Evolutionary conservation across 371 early-diverging fungal species (phyloP).

Genomic region (Mortierella sp.): DNA sequence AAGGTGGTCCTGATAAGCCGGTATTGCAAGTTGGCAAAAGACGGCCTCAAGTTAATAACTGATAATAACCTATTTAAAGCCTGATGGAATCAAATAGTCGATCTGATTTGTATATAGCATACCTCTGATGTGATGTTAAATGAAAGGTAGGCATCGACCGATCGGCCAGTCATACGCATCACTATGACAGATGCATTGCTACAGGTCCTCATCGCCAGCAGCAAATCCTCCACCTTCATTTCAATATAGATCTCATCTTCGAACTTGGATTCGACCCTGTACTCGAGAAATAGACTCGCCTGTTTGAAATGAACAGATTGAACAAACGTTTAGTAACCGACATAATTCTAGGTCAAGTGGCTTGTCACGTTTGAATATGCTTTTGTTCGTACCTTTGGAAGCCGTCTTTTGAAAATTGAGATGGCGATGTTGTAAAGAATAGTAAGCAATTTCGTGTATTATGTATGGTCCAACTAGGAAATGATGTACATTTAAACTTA

Average conservation of each 20-base stretch:
- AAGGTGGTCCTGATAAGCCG: conserved; percentile 28
- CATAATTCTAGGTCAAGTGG: neutral
- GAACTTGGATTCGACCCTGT: conserved; percentile 36
- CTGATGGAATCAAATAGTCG: neutral
- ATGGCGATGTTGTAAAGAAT: too few relatives aligned
- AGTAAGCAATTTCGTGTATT: too few relatives aligned
- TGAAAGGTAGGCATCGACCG: conserved; percentile 34
- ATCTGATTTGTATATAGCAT: neutral
- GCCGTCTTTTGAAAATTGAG: conserved; percentile 4
- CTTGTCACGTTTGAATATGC: too few relatives aligned
- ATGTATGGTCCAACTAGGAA: neutral
- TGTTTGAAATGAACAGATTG: neutral
- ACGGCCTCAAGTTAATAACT: neutral
- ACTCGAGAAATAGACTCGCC: conserved; percentile 41
- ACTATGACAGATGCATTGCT: conserved; percentile 18
- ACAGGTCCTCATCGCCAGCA: conserved; percentile 31
- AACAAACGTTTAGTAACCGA: neutral
- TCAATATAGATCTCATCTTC: conserved; percentile 51
- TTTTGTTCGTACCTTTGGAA: conserved; percentile 16
- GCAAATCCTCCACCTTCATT: conserved; percentile 46
- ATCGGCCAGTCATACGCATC: conserved; percentile 50
- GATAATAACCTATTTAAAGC: too few relatives aligned
- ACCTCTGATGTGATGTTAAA: conserved; percentile 44
- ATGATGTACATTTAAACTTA: conserved; percentile 9
- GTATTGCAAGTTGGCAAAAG: neutral